phyloP scores from a whole-genome alignment of 2,329 filamentous ascomycete species.

The Ambrosiella xylebori region DNA sequence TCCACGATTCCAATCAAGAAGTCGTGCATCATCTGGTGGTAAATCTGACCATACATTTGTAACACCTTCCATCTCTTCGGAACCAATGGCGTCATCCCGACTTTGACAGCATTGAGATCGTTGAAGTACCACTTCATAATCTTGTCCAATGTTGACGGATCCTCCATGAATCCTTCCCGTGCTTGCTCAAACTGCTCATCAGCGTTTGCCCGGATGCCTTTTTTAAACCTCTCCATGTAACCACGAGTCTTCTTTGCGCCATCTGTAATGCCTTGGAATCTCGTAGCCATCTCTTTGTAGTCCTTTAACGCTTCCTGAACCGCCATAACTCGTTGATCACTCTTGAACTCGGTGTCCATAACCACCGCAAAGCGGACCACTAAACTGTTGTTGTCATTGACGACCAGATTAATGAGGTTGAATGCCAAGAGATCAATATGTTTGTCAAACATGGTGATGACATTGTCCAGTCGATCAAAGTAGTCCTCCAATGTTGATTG shows the following conservation, averaged over 20 bases:
- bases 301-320: conserved; percentile 89
- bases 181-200: conserved; percentile 57
- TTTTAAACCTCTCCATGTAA: conserved; percentile 90
- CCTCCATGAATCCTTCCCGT: conserved; percentile 60
- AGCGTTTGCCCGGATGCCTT: conserved; percentile 57
- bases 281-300: conserved; percentile 80
- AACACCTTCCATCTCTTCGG: conserved; percentile 95
- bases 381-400: conserved; percentile 71
- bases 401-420: conserved; percentile 75
- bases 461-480: conserved; percentile 70
- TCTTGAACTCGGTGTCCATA: conserved; percentile 91
- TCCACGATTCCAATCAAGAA: conserved; percentile 72
- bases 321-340: conserved; percentile 77
- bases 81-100: conserved; percentile 82
- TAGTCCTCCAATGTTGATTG: conserved; percentile 77
- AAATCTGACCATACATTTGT: conserved; percentile 75
- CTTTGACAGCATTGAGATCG: conserved; percentile 83
- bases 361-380: conserved; percentile 84
- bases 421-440: conserved; percentile 78
- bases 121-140: conserved; percentile 94
- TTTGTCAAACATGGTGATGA: conserved; percentile 89
- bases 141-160: conserved; percentile 72
- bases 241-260: conserved; percentile 82
- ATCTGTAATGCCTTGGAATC: conserved; percentile 89
- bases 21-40: conserved; percentile 90